Conservation (phyloP, 2,329 filamentous ascomycete genomes). For the Fusarium subglutinans region DNA sequence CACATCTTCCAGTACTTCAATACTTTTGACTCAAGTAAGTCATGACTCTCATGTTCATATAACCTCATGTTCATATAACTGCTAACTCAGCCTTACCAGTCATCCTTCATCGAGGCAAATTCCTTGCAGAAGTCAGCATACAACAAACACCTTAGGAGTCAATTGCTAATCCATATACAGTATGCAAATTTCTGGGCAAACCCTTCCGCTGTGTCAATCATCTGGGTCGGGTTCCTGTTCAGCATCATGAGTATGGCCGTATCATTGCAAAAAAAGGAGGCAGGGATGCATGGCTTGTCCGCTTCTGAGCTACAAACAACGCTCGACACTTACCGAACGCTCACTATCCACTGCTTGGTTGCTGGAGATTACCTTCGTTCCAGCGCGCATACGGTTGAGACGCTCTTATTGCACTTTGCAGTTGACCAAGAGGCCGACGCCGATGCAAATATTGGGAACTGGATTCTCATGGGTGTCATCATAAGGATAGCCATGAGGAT, state of each 20-base stretch:
- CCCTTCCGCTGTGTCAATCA: background rate
- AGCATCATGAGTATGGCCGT: conserved; percentile 11
- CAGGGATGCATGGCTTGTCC: background rate
- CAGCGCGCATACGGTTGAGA: conserved; percentile 26
- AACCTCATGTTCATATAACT: background rate
- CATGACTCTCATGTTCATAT: background rate
- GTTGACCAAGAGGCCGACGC: conserved; percentile 24
- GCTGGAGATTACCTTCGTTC: conserved; percentile 28
- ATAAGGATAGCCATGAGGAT: conserved; percentile 30
- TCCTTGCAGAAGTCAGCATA: conserved; percentile 4
- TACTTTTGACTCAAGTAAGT: conserved; percentile 17
- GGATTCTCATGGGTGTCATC: conserved; percentile 27
- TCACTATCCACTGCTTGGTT: conserved; percentile 32
- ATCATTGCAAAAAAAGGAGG: background rate
- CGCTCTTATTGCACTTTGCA: conserved; percentile 26
- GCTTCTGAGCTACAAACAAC: background rate
- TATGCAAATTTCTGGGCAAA: conserved; percentile 5
- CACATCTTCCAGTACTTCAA: conserved; percentile 33
- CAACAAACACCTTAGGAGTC: too few relatives aligned
- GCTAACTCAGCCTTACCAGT: background rate
- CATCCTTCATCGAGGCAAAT: conserved; percentile 13
- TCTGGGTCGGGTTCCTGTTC: conserved; percentile 15
- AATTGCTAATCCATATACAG: background rate
- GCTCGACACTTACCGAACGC: conserved; percentile 20
- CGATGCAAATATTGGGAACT: conserved; percentile 19